Base-by-base conservation (phyloP, 306 rosid genomes). In the Hippophae tibetana region DNA sequence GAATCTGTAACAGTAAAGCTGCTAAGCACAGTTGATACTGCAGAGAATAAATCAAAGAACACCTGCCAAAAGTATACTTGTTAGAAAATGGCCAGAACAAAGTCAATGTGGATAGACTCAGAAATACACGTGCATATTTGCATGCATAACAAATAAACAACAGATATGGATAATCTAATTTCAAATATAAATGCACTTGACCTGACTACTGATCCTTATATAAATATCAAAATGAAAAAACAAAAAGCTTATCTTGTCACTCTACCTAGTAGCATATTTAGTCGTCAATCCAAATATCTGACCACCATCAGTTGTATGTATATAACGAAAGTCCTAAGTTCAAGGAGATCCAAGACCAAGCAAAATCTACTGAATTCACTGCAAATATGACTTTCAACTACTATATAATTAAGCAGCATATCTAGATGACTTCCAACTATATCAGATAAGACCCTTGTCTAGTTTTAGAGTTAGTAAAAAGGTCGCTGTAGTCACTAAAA, bases 21-120 rank as follows among this genome's bases (percentile, higher is more conserved):
- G 63, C 65, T 48, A 61, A 68, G 61, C 60, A 78, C 60, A 65
- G 58, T 57, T 55, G 83, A 83, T 48, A 69, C 74, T 42, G 72
- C 80, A 69, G 79, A 75, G 61, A 68, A 78, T 62, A 85, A 66
- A 55, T 70, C 61, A 69, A 71, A 76, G 66, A 87, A 57, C 66
- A 74, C 89, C 98, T 90, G 89, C 56, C 69, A 74, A 69, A 58
- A 66, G 74, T 67, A 11, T 26, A 58, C 62, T 60, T 46, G 42
- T 78, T 6, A 73, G 5, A 65, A 65, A 64, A 78, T 41, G 55
- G 56, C 38, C 71, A 45, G 52, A 31, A 61, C 26, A 54, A 58
- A 68, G 38, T 62, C 43, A 55, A 64, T 2, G 18, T 7, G 8
- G 13, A 48, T 0, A 42, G 6, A 59, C 51, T 48, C 58, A 8